Evolutionary conservation across 2,329 filamentous ascomycete species (phyloP).

Genomic region (Aspergillus sp.): DNA sequence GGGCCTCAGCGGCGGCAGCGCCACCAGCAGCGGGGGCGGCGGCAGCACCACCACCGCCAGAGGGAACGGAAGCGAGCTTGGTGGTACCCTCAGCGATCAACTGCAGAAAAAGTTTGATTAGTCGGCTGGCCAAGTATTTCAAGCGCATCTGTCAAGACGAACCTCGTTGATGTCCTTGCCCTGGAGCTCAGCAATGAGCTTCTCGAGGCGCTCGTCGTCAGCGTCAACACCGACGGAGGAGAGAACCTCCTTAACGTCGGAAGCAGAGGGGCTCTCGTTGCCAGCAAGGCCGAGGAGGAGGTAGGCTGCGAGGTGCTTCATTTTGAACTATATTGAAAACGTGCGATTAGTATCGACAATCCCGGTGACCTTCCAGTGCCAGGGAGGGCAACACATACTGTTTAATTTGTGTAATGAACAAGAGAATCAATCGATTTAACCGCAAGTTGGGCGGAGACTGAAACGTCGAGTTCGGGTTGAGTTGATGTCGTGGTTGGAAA

Average conservation of each 20-base stretch:
- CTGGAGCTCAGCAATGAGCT: slow-evolving; percentile 76
- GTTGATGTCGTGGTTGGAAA: slow-evolving; percentile 28
- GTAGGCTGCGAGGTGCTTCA: slow-evolving; percentile 99
- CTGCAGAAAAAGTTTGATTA: slow-evolving; percentile 48
- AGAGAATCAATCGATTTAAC: slow-evolving; percentile 98
- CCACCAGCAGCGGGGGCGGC: slow-evolving; percentile 57
- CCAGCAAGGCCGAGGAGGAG: slow-evolving; percentile 93
- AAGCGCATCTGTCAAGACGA: slow-evolving; percentile 37
- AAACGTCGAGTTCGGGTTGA: slow-evolving; percentile 81
- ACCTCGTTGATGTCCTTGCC: slow-evolving; percentile 81
- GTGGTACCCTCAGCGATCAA: slow-evolving; percentile 83
- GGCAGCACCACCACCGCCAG: slow-evolving; percentile 68
- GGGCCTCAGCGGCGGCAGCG: slow-evolving; percentile 66
- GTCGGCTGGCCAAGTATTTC: slow-evolving; percentile 8
- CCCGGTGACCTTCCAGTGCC: not conserved
- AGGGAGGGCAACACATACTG: slow-evolving; percentile 24
- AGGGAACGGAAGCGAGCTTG: slow-evolving; percentile 98
- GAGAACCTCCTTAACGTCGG: slow-evolving; percentile 86
- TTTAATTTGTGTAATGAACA: slow-evolving; percentile 43
- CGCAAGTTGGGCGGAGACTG: slow-evolving; percentile 98
- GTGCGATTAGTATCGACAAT: slow-evolving; percentile 18
- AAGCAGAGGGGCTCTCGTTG: slow-evolving; percentile 81
- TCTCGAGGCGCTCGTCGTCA: slow-evolving; percentile 79
- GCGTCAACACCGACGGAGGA: slow-evolving; percentile 93
- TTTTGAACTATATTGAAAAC: slow-evolving; percentile 58